Evolutionary conservation across 495 filamentous ascomycete genomes (phyloP), one percentile per base, ranked within the genome.

Genomic region (Stereocaulon alpinum): DNA sequence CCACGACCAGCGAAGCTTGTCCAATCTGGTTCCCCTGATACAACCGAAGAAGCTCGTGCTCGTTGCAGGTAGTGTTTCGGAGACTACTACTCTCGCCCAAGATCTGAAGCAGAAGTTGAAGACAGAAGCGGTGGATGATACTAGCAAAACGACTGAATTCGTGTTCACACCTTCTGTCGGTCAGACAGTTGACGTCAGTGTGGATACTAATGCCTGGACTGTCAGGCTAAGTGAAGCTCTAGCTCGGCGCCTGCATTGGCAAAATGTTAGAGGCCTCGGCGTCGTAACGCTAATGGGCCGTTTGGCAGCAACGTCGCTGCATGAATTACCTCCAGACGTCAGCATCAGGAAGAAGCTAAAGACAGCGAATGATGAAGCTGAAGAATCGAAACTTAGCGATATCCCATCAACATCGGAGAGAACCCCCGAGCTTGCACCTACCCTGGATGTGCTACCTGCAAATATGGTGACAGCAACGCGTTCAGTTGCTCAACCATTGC

Each of bases 161-260:
- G 86, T 97, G 20, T 92, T 91, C 71, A 91, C 89, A 0, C 93
- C 94, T 2, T 69, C 67, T 14, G 76, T 86, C 40, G 89, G 90
- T 17, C 73, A 78, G 52, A 73, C 76, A 3, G 78, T 97, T 51
- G 84, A 97, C 69, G 93, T 92, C 15, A 95, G 91, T 64, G 91
- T 97, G 41, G 93, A 99, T 66, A 97, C 91, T 7, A 97, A 96
- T 68, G 92, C 93, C 24, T 99, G 93, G 93, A 85, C 86, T 30
- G 86, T 97, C 52, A 95, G 89, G 66, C 78, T 99, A 32, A 88
- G 86, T 58, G 88, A 91, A 60, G 74, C 79, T 43, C 81, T 99
- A 29, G 85, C 93, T 34, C 86, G 86, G 64, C 81, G 85, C 27
- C 74, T 99, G 24, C 89, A 87, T 67, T 97, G 94, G 93, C 94